phyloP scores from a whole-genome alignment of 2,329 filamentous ascomycete genomes.

The Aquanectria penicillioides region DNA sequence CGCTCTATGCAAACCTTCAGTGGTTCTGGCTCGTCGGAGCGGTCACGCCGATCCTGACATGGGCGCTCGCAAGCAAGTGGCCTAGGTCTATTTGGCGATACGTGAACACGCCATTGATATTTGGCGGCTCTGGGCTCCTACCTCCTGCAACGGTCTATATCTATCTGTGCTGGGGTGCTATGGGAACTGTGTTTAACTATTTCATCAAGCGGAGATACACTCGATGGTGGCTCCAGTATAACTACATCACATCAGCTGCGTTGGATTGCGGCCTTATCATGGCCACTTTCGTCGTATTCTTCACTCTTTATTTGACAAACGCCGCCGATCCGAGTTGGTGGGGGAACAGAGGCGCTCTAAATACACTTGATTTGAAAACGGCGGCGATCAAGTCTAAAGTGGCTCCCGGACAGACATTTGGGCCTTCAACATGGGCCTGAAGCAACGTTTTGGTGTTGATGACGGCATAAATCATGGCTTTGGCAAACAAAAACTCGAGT shows the following conservation, averaged over 20 bases:
- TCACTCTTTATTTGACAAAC: background rate
- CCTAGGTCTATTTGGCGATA: background rate
- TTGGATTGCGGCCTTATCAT: background rate
- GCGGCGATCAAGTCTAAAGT: background rate
- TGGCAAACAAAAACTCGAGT: no score
- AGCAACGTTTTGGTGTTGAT: no score
- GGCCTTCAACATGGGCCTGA: background rate
- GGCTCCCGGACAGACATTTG: constrained; percentile 1
- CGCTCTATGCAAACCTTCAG: background rate
- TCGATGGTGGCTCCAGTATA: background rate
- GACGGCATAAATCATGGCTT: no score
- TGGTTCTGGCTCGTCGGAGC: background rate
- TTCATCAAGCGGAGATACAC: background rate
- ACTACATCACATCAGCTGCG: background rate
- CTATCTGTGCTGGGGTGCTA: background rate
- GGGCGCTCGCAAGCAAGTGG: background rate
- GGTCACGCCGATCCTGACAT: background rate
- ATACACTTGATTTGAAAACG: background rate
- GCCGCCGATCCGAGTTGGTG: background rate
- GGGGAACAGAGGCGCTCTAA: background rate
- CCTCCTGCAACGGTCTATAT: background rate
- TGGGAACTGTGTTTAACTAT: background rate
- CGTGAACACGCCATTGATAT: background rate
- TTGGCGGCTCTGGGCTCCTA: background rate
- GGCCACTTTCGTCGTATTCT: background rate